Conservation (phyloP, 208 protist genomes). For the Porcisia hertigi region DNA sequence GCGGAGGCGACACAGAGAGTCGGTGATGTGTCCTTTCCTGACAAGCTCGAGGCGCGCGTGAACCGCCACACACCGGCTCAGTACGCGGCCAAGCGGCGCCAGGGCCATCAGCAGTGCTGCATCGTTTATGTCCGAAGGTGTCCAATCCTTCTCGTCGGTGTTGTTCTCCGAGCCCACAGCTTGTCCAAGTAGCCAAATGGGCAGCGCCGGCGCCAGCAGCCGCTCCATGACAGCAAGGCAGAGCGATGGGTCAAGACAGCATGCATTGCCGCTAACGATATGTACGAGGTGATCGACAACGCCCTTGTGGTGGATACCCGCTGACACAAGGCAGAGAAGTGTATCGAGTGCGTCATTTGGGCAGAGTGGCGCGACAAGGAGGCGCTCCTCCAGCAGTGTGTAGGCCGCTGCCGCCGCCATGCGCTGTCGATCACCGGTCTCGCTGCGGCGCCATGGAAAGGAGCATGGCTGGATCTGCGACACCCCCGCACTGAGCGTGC, state of each 20-base stretch:
- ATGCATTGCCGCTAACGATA: slow-evolving; percentile 21
- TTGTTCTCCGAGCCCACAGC: not conserved
- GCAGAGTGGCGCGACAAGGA: slow-evolving; percentile 31
- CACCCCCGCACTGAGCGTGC: slow-evolving; percentile 2
- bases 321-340: not conserved
- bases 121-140: not conserved
- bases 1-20: not conserved
- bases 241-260: slow-evolving; percentile 11
- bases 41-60: slow-evolving; percentile 6
- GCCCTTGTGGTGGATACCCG: slow-evolving; percentile 14
- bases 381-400: slow-evolving; percentile 26
- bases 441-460: not conserved
- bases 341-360: slow-evolving; percentile 33
- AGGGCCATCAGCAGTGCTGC: slow-evolving; percentile 11
- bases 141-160: not conserved
- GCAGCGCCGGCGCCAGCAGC: slow-evolving; percentile 7
- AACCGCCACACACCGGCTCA: slow-evolving; percentile 13
- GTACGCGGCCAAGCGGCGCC: slow-evolving; percentile 6
- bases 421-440: not conserved
- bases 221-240: slow-evolving; percentile 17
- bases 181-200: not conserved
- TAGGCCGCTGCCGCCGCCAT: not conserved
- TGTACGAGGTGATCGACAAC: slow-evolving; percentile 26
- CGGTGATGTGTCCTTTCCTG: not conserved
- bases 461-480: not conserved